phyloP scores from a whole-genome alignment of 2,329 filamentous ascomycete species.

The Paradendryphiella salina region DNA sequence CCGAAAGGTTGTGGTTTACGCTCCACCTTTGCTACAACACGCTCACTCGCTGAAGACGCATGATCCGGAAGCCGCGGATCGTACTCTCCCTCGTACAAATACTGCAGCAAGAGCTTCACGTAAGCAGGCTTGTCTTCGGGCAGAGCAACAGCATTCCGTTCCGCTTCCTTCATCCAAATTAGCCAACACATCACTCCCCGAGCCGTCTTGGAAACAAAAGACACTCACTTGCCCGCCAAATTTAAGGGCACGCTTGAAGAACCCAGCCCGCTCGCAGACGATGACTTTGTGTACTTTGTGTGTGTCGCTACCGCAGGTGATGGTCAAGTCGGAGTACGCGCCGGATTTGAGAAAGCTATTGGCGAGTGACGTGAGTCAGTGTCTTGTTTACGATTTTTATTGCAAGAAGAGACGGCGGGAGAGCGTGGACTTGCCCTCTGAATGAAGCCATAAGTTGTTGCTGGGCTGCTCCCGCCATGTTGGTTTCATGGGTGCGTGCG shows the following conservation, averaged over 20 bases:
- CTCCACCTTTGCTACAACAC: no score
- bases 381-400: no score
- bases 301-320: not conserved
- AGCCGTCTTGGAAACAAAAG: not conserved
- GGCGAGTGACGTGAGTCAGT: no score
- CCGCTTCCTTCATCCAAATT: not conserved
- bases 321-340: not conserved
- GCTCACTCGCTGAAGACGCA: no score
- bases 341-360: not conserved
- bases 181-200: not conserved
- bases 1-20: no score
- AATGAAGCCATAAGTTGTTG: not conserved
- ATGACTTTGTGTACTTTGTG: not conserved
- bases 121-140: not conserved
- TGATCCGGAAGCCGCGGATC: not conserved
- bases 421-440: not conserved
- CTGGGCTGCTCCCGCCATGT: not conserved
- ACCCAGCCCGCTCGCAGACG: not conserved
- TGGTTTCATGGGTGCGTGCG: not conserved
- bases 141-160: not conserved
- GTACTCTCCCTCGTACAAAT: not conserved
- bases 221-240: not conserved
- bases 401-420: not conserved
- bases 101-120: not conserved
- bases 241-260: not conserved